A percentile compares a stretch with the other conserved stretches of the same genome.
Conservation (phyloP, 805 yeast species). For the Lipomyces lipofer region DNA sequence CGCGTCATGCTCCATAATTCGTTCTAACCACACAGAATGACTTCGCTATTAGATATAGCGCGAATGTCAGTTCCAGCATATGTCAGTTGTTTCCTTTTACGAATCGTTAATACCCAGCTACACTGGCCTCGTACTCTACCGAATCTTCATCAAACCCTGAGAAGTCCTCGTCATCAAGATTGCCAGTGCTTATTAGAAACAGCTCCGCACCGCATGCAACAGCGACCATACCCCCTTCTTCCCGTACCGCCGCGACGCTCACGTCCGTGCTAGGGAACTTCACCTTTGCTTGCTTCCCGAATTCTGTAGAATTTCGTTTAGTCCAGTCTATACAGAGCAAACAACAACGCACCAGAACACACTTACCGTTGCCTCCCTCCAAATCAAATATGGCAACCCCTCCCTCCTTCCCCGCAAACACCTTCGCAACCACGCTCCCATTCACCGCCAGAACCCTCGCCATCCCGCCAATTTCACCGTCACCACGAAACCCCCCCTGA, state of each 20-base stretch:
- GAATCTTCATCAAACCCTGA: background rate
- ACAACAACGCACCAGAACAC: background rate
- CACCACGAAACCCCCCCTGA: background rate
- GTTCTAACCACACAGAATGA: too few relatives aligned
- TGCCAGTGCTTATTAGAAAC: background rate
- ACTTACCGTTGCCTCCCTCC: background rate
- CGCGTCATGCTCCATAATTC: too few relatives aligned
- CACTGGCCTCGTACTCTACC: background rate
- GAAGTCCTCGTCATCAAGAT: background rate
- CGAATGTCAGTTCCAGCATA: too few relatives aligned
- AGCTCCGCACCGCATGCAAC: slow-evolving; percentile 6
- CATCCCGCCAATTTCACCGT: background rate
- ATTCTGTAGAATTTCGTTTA: background rate
- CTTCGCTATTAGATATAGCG: too few relatives aligned
- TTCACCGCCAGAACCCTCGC: background rate
- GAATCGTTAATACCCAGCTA: background rate
- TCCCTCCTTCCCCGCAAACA: background rate
- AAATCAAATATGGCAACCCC: slow-evolving; percentile 3
- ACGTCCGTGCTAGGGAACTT: background rate
- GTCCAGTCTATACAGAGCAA: background rate
- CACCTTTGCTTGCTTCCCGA: background rate
- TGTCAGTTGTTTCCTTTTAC: too few relatives aligned
- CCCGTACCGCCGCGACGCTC: slow-evolving; percentile 4
- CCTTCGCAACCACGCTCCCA: slow-evolving; percentile 1
- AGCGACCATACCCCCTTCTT: slow-evolving; percentile 4